Evolutionary conservation across 2,329 filamentous ascomycete species (phyloP), one percentile per base, ranked within the genome.

Genomic region (Fusarium pseudocircinatum): DNA sequence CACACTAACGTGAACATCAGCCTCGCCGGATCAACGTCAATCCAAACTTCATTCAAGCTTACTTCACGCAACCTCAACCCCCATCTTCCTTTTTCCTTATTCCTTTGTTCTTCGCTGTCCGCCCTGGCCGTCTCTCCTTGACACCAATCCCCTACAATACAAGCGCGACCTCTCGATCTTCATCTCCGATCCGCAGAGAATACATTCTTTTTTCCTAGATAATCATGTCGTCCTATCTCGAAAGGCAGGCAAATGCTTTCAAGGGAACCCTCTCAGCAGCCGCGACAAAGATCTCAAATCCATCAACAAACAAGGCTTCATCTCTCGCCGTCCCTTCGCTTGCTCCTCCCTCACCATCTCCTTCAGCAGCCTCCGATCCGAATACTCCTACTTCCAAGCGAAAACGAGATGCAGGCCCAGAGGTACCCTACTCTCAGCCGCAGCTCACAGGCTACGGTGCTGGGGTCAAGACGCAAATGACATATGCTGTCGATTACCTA

Each of bases 391-490:
- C 90, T 54, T 88, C 88, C 63, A 91, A 90, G 81, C 86, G 86
- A 69, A 91, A 92, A 82, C 86, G 88, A 78, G 88, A 90, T 73
- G 80, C 82, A 44, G 82, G 81, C 10, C 85, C 86, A 52, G 85
- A 87, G 18, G 86, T 93, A 60, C 80, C 81, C 47, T 96, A 91
- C 83, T 95, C 93, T 63, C 94, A 95, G 83, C 93, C 93, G 26
- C 88, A 89, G 73, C 91, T 92, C 78, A 94, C 91, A 22, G 92
- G 92, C 79, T 93, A 92, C 59, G 94, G 95, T 75, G 88, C 88
- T 68, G 92, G 96, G 82, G 91, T 96, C 81, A 92, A 94, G 85
- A 97, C 95, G 18, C 94, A 97, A 81, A 92, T 98, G 80, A 90
- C 93, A 65, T 97, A 95, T 83, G 94, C 94, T 26, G 91, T 97